Evolutionary conservation across 169 alveolate species (phyloP).

Genomic region (Eimeria maxima): DNA sequence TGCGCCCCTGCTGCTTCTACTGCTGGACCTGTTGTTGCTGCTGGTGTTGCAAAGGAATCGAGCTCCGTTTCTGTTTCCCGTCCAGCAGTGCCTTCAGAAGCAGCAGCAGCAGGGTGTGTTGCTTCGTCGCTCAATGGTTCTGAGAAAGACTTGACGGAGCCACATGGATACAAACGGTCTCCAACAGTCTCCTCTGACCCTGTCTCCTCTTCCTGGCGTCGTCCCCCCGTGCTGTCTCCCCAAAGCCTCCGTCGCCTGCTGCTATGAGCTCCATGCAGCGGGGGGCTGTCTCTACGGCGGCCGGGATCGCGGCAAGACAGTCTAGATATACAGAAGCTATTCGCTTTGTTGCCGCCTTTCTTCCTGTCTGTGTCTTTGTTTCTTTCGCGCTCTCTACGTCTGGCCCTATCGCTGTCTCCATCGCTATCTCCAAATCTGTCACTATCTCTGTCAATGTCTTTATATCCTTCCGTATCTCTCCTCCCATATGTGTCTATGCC

Average conservation of each 20-base stretch:
- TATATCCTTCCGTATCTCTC: not conserved
- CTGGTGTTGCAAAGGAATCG: not conserved
- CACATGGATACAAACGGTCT: not conserved
- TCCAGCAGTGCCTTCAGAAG: slow-evolving; percentile 2
- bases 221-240: not conserved
- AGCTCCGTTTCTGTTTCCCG: not conserved
- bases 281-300: not conserved
- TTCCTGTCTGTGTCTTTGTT: not conserved
- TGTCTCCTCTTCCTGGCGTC: not conserved
- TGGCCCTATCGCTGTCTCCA: not conserved
- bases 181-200: not conserved
- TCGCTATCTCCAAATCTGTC: not conserved
- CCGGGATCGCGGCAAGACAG: slow-evolving; percentile 17
- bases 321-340: not conserved
- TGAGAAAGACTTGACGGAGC: not conserved
- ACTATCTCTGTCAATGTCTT: not conserved
- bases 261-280: not conserved
- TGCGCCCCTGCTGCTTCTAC: slow-evolving; percentile 1
- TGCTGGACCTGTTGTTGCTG: not conserved
- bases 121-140: slow-evolving; percentile 9
- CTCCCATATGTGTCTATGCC: not conserved
- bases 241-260: not conserved
- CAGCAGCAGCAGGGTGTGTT: slow-evolving; percentile 33
- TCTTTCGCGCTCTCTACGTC: not conserved
- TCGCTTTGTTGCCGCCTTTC: not conserved